Conservation (phyloP, 768 basidiomycete species). For the Russula olivacea region DNA sequence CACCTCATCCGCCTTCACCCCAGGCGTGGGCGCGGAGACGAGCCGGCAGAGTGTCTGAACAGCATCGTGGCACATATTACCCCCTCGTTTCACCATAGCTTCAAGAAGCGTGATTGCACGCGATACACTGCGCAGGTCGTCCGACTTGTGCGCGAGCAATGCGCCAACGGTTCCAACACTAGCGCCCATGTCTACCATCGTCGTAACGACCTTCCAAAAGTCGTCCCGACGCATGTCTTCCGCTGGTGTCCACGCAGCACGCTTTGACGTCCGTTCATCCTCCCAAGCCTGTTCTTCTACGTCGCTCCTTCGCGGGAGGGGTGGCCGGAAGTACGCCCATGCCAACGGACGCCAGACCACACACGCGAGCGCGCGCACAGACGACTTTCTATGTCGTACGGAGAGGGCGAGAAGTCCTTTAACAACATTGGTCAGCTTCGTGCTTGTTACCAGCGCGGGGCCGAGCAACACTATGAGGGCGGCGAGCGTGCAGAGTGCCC, state of each 20-base stretch:
- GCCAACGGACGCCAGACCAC: constrained; percentile 59
- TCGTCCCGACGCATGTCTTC: constrained; percentile 28
- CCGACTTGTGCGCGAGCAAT: constrained; percentile 36
- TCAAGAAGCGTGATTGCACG: constrained; percentile 47
- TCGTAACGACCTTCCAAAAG: constrained; percentile 45
- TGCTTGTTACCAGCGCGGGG: constrained; percentile 43
- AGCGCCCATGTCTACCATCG: constrained; percentile 52
- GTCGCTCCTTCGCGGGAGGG: constrained; percentile 29
- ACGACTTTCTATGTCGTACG: constrained; percentile 56
- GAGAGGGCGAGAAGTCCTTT: constrained; percentile 48
- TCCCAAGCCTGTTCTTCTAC: constrained; percentile 22
- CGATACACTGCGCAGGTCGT: constrained; percentile 39
- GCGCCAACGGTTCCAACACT: constrained; percentile 54
- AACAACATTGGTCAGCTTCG: constrained; percentile 41
- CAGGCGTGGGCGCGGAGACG: constrained; percentile 28
- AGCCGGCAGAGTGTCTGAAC: constrained; percentile 44
- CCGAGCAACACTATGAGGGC: constrained; percentile 62
- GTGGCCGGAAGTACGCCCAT: constrained; percentile 63
- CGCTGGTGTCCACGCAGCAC: constrained; percentile 26
- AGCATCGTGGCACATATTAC: constrained; percentile 47
- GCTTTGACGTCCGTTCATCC: constrained; percentile 7
- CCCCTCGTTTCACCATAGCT: constrained; percentile 51
- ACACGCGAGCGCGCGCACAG: constrained; percentile 55
- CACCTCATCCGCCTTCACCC: neutral
- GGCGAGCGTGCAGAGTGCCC: constrained; percentile 65